phyloP scores from a whole-genome alignment of 306 rosid species.

The Coriaria nepalensis region DNA sequence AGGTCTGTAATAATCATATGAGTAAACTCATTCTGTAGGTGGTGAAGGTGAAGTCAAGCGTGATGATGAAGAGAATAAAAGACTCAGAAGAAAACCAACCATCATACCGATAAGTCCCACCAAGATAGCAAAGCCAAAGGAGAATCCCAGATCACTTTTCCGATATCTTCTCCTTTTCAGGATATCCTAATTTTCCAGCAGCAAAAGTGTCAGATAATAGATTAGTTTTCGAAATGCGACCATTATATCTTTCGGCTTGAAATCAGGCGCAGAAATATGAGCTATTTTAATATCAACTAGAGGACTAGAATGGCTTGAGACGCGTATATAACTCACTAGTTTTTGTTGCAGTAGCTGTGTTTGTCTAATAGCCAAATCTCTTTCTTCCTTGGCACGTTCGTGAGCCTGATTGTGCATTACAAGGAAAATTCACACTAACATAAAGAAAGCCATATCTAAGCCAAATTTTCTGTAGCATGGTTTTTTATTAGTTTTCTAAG shows the following conservation, averaged over 20 bases:
- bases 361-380: constrained; percentile 59
- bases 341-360: constrained; percentile 73
- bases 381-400: constrained; percentile 68
- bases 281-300: too few relatives aligned
- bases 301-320: background rate
- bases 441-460: too few relatives aligned
- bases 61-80: constrained; percentile 34
- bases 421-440: constrained; percentile 4
- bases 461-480: background rate
- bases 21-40: constrained; percentile 29
- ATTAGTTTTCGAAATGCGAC: too few relatives aligned
- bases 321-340: constrained; percentile 39
- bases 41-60: constrained; percentile 8
- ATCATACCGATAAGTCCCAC: constrained; percentile 71
- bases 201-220: too few relatives aligned
- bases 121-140: constrained; percentile 49
- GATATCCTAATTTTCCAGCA: constrained; percentile 27
- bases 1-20: background rate
- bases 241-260: too few relatives aligned
- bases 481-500: too few relatives aligned
- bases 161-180: constrained; percentile 47
- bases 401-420: constrained; percentile 29
- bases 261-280: too few relatives aligned
- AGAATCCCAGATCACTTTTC: constrained; percentile 59
- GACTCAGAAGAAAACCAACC: constrained; percentile 74